phyloP scores from a whole-genome alignment of 768 basidiomycete species.

The Boletus pseudopeckii region DNA sequence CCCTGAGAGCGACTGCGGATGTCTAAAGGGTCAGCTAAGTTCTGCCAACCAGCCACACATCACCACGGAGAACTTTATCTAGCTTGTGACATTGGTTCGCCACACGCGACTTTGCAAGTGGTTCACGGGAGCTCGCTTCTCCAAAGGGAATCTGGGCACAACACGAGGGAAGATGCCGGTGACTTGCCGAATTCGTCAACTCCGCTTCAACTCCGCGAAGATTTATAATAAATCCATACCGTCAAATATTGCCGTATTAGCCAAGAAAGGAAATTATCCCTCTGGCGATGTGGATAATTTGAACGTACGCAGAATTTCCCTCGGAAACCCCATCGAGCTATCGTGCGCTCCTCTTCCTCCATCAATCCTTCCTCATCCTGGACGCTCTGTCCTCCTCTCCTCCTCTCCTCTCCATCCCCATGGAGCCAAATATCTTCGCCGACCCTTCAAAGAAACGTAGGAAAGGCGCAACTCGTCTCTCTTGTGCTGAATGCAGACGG shows the following conservation, averaged over 20 bases:
- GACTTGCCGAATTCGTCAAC: background rate
- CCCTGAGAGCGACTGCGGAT: background rate
- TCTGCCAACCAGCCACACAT: too few relatives aligned
- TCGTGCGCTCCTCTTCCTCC: conserved; percentile 22
- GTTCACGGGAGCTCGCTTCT: too few relatives aligned
- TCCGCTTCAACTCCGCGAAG: conserved; percentile 27
- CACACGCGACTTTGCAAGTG: too few relatives aligned
- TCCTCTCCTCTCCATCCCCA: conserved; percentile 1
- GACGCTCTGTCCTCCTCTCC: conserved; percentile 4
- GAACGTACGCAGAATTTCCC: conserved; percentile 8
- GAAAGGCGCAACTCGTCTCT: conserved; percentile 72
- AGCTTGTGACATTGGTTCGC: too few relatives aligned
- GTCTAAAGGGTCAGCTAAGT: too few relatives aligned
- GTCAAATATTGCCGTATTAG: conserved; percentile 11
- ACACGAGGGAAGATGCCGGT: conserved; percentile 13
- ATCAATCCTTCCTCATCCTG: conserved; percentile 26
- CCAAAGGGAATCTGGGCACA: too few relatives aligned
- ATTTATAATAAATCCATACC: background rate
- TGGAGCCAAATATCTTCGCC: conserved; percentile 27
- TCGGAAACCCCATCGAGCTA: conserved; percentile 16
- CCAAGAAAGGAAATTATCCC: conserved; percentile 22
- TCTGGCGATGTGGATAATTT: conserved; percentile 14
- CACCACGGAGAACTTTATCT: too few relatives aligned
- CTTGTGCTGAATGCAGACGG: conserved; percentile 81
- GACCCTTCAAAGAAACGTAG: conserved; percentile 53